phyloP scores from a whole-genome alignment of 2,329 filamentous ascomycete species.

The Ilyonectria mors-panacis region DNA sequence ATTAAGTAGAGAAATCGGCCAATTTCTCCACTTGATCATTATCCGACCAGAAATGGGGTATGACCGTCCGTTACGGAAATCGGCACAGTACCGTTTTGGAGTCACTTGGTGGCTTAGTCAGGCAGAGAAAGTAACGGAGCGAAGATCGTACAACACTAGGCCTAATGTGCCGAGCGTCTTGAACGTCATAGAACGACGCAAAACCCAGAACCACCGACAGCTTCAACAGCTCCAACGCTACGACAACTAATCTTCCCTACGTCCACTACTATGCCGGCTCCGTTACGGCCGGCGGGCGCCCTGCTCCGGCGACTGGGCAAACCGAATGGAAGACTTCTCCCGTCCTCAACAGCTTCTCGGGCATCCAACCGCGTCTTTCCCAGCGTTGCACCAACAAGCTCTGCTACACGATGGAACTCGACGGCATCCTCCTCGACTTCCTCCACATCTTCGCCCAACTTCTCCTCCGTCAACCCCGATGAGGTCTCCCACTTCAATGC shows the following conservation, averaged over 20 bases:
- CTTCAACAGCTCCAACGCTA: constrained; percentile 22
- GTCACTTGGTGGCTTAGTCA: constrained; percentile 1
- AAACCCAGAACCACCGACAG: constrained; percentile 14
- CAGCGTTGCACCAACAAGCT: constrained; percentile 14
- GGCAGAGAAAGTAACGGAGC: neutral
- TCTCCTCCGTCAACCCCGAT: constrained; percentile 85
- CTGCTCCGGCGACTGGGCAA: constrained; percentile 41
- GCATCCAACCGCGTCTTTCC: constrained; percentile 23
- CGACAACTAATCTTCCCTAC: constrained; percentile 26
- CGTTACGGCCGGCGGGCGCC: constrained; percentile 41
- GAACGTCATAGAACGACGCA: constrained; percentile 7
- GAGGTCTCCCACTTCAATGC: constrained; percentile 96
- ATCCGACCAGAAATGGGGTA: neutral
- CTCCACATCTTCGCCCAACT: constrained; percentile 46
- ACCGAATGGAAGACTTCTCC: constrained; percentile 21
- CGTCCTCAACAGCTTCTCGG: constrained; percentile 21
- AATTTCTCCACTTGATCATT: neutral
- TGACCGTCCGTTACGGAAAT: neutral
- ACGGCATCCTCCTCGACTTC: constrained; percentile 34
- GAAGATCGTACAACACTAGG: neutral
- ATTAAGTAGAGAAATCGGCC: neutral
- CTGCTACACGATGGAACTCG: constrained; percentile 39
- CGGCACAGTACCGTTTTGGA: neutral
- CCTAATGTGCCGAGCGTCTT: constrained; percentile 7
- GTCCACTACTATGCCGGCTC: constrained; percentile 43